A percentile compares a stretch with the other conserved stretches of the same genome.
phyloP scores from a whole-genome alignment of 2,329 filamentous ascomycete genomes.

The Incumbomyces lentus region DNA sequence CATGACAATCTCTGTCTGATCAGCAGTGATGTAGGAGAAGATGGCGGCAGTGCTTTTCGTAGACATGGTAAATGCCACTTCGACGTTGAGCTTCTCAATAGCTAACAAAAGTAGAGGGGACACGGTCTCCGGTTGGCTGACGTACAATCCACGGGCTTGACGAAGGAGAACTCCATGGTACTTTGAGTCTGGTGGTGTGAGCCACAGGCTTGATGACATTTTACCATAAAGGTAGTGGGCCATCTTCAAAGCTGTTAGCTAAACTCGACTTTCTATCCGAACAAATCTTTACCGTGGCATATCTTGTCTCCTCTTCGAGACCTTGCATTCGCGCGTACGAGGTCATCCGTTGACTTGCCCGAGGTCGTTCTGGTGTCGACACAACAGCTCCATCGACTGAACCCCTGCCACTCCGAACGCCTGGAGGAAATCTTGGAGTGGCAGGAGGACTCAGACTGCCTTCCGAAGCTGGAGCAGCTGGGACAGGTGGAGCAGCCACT shows the following conservation, averaged over 20 bases:
- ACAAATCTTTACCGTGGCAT: not conserved
- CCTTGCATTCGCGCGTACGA: not conserved
- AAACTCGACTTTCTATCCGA: not conserved
- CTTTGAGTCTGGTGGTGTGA: not conserved
- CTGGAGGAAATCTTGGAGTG: not conserved
- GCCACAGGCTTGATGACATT: not conserved
- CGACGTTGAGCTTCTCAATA: conserved; percentile 36
- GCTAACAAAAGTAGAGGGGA: conserved; percentile 32
- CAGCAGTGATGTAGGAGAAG: conserved; percentile 22
- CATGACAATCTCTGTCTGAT: conserved; percentile 37
- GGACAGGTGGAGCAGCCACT: not conserved
- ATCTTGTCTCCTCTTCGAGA: not conserved
- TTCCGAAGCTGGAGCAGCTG: not conserved
- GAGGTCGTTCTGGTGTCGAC: not conserved
- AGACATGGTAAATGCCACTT: conserved; percentile 41
- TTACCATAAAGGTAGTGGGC: not conserved
- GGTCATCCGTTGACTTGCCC: not conserved
- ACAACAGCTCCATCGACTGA: not conserved
- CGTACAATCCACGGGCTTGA: conserved; percentile 32
- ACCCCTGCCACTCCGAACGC: not conserved
- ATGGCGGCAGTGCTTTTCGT: conserved; percentile 13
- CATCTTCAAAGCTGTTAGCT: not conserved
- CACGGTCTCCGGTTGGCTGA: conserved; percentile 32
- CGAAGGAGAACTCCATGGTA: conserved; percentile 29
- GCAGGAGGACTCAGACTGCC: not conserved